Conservation (phyloP, 1,284 basidiomycete species). For the Cystobasidium sp. region DNA sequence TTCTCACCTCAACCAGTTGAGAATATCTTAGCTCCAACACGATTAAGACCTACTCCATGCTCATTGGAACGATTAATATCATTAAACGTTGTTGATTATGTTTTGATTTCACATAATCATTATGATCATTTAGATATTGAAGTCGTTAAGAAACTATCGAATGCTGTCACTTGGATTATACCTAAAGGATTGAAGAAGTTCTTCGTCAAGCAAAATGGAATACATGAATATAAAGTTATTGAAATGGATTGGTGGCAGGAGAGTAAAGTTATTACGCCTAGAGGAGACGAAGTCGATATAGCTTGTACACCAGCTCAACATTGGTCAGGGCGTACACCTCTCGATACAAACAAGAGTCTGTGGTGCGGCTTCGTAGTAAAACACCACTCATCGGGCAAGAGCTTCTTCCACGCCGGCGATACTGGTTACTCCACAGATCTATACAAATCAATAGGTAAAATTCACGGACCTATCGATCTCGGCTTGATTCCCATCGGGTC, state of each 20-base stretch:
- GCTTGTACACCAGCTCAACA: constrained; percentile 54
- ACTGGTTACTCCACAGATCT: constrained; percentile 55
- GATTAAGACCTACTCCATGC: constrained; percentile 44
- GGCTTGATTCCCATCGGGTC: constrained; percentile 55
- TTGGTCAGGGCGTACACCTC: constrained; percentile 60
- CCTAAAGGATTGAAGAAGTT: constrained; percentile 52
- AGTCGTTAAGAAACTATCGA: constrained; percentile 47
- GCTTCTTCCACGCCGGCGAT: constrained; percentile 58
- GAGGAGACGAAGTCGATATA: constrained; percentile 10
- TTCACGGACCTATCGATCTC: constrained; percentile 53
- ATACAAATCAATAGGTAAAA: constrained; percentile 54
- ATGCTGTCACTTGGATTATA: constrained; percentile 52
- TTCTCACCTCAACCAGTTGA: constrained; percentile 51
- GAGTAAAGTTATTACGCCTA: constrained; percentile 13
- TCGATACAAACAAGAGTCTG: constrained; percentile 60
- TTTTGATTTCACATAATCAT: constrained; percentile 55
- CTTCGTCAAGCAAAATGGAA: constrained; percentile 49
- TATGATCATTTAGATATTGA: constrained; percentile 44
- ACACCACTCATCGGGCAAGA: constrained; percentile 38
- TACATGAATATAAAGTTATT: constrained; percentile 47
- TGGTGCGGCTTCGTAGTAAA: constrained; percentile 60
- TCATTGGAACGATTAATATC: constrained; percentile 28
- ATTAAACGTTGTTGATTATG: constrained; percentile 51
- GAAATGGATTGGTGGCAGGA: constrained; percentile 57
- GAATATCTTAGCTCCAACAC: constrained; percentile 42